Evolutionary conservation across 371 early-diverging fungal genomes (phyloP).

Genomic region (Mortierella sp.): DNA sequence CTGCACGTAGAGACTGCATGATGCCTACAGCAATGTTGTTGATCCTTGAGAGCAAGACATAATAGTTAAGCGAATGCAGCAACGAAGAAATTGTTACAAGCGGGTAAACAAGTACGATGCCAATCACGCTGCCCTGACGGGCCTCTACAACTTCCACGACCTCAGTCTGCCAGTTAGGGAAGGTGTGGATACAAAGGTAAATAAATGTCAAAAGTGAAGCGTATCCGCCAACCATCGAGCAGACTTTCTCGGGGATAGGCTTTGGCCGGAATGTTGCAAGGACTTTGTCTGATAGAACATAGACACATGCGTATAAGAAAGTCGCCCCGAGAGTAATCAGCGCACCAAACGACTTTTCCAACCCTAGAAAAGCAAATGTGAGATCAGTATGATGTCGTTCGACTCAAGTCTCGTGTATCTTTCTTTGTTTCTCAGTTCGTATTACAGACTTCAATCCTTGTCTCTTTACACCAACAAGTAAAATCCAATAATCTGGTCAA

Average conservation of each 20-base stretch:
- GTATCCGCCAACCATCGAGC: conserved; percentile 55
- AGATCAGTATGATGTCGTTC: not conserved
- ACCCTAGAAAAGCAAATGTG: conserved; percentile 25
- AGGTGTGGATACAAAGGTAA: conserved; percentile 60
- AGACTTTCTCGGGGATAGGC: conserved; percentile 58
- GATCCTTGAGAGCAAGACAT: conserved; percentile 62
- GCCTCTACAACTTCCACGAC: conserved; percentile 22
- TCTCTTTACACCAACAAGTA: no score
- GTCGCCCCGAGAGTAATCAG: conserved; percentile 57
- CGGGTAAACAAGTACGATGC: conserved; percentile 52
- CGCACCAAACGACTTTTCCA: conserved; percentile 56
- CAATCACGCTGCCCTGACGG: conserved; percentile 19
- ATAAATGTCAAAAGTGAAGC: conserved; percentile 45
- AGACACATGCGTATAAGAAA: conserved; percentile 59
- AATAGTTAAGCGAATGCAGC: conserved; percentile 66
- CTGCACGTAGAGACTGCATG: conserved; percentile 75
- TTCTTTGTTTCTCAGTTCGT: no score
- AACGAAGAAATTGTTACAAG: conserved; percentile 59
- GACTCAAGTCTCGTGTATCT: no score
- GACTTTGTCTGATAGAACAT: conserved; percentile 58
- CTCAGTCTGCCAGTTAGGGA: conserved; percentile 62
- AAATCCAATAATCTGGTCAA: conserved; percentile 19
- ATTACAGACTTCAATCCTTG: no score
- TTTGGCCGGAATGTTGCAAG: conserved; percentile 32
- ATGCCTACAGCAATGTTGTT: conserved; percentile 75